Evolutionary conservation across 768 basidiomycete species (phyloP), one percentile per base, ranked within the genome.

Genomic region (Suillus decipiens): DNA sequence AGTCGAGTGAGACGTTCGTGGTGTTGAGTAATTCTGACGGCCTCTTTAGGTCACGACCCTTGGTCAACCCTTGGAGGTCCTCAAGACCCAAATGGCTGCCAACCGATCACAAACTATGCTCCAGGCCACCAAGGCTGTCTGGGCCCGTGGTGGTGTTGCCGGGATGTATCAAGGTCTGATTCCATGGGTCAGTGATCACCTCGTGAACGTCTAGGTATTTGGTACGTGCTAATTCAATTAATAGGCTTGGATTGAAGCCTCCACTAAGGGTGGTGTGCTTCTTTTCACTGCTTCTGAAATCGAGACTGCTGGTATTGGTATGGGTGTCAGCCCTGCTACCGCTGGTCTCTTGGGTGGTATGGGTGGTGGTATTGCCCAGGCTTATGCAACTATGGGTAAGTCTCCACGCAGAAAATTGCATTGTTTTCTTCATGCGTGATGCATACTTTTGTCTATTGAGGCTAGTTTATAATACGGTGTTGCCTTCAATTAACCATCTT

Each of bases 11-110:
- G 41, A 33, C n/a, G 37, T 50, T 41, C 28, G 9, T 11, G 37
- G 34, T 28, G 28, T 43, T 64, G 36, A 22, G 34, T 4, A 45
- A 50, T 59, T 33, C 39, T 48, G 24, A 63, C 67, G 37, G n/a
- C 59, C 61, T 33, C 58, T 15, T 48, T 72, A 98, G 90, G 97
- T 99, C 68, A 98, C 97, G 62, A 98, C 96, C 10, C 86, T 99
- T 36, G 97, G 97, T 42, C 97, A 99, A 81, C 97, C 97, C 24
- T 80, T 99, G 63, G 97, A 99, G 80, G 97, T 99, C 39, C 78
- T 99, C 68, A 99, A 99, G 80, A 99, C 97, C 19, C 97, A 99
- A 75, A 99, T 99, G 97, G 97, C 97, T 63, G 94, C 95, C 64
- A 96, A 96, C 80, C 88, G 97, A 65, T 87, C 85, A 11, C 95